Conservation (phyloP, 345 rosid genomes). For the Hibiscus trionum region DNA sequence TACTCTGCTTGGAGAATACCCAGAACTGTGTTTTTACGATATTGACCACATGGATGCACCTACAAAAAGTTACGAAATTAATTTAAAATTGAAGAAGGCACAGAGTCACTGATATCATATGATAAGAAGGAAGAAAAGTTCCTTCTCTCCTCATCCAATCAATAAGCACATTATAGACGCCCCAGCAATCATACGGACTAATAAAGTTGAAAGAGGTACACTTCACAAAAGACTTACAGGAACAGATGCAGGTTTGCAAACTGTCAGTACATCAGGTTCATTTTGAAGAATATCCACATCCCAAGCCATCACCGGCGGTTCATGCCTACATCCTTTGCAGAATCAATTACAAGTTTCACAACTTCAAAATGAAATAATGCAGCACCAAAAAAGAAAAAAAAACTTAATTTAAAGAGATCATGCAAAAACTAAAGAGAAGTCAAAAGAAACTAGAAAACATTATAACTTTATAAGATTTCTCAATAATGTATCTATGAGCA, state of each 20-base stretch:
- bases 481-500: neutral
- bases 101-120: slow-evolving; percentile 1
- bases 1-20: slow-evolving; percentile 94
- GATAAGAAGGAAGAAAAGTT: neutral
- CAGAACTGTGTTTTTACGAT: slow-evolving; percentile 89
- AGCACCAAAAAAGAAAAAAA: neutral
- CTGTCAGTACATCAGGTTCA: slow-evolving; percentile 69
- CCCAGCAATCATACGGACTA: neutral
- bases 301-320: slow-evolving; percentile 69
- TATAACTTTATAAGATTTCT: neutral
- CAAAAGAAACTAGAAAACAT: neutral
- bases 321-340: slow-evolving; percentile 65
- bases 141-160: slow-evolving; percentile 1
- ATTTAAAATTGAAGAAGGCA: neutral
- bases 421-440: neutral
- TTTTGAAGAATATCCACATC: slow-evolving; percentile 51
- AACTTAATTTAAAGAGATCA: neutral
- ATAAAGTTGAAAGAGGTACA: neutral
- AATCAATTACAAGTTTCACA: slow-evolving; percentile 25
- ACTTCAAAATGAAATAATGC: slow-evolving; percentile 6
- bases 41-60: slow-evolving; percentile 98
- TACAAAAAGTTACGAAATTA: slow-evolving; percentile 15
- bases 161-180: neutral
- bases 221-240: slow-evolving; percentile 53
- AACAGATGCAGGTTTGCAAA: slow-evolving; percentile 77